Percentiles rank a stretch among this genome's conserved stretches.
Conservation (phyloP, 2,329 filamentous ascomycete species). For the Talaromyces atroroseus region DNA sequence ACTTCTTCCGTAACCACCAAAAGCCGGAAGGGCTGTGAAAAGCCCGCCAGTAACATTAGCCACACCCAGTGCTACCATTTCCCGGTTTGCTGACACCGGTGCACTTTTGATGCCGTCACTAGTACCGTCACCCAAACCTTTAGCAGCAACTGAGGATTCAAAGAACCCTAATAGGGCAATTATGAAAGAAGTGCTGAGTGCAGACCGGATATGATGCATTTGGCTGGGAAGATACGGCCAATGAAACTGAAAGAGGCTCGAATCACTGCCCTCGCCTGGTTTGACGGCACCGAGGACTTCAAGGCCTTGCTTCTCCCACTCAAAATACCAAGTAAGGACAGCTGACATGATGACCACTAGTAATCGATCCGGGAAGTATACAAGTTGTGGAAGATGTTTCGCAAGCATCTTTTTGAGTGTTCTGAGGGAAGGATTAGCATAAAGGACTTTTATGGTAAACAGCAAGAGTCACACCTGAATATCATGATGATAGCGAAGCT, state of each 20-base stretch:
- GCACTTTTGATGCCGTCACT: constrained; percentile 69
- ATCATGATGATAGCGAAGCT: constrained; percentile 88
- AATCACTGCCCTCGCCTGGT: constrained; percentile 66
- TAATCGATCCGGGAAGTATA: constrained; percentile 89
- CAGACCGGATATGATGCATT: constrained; percentile 75
- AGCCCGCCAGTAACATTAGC: constrained; percentile 88
- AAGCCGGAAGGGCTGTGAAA: constrained; percentile 88
- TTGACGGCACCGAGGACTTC: constrained; percentile 78
- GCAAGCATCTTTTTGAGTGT: constrained; percentile 77
- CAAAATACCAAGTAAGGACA: constrained; percentile 67
- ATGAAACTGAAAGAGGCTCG: constrained; percentile 69
- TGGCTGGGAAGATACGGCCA: constrained; percentile 77
- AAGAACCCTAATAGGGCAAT: constrained; percentile 98
- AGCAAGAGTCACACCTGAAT: constrained; percentile 53
- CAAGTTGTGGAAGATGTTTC: constrained; percentile 70
- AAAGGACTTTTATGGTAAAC: constrained; percentile 10
- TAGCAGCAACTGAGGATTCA: constrained; percentile 92
- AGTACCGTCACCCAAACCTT: constrained; percentile 65
- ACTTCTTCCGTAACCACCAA: constrained; percentile 92
- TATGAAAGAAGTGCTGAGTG: constrained; percentile 85
- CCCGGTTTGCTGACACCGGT: constrained; percentile 81
- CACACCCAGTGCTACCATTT: constrained; percentile 83
- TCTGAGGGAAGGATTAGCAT: constrained; percentile 39
- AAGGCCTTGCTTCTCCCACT: constrained; percentile 75
- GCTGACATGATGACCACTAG: constrained; percentile 81